These are phyloP conservation scores for Grosmannia huntii DNA, from an alignment of 2,329 filamentous ascomycete genomes.

Conservation along the genomic window DNA sequence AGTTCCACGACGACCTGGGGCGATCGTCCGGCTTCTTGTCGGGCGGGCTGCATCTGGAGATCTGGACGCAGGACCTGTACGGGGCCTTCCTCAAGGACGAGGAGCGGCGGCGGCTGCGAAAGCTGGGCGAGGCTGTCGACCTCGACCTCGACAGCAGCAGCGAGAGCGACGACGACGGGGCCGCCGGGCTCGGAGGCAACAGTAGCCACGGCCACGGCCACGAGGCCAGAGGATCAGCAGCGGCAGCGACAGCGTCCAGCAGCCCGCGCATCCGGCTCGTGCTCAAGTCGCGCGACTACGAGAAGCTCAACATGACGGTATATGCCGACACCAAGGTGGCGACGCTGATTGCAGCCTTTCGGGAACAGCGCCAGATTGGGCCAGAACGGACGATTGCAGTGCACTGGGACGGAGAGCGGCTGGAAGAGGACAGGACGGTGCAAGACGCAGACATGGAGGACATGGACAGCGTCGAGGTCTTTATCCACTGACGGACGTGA, in stretches of 20 bases:
- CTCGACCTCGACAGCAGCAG: conserved; percentile 16
- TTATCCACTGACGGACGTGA: conserved; percentile 35
- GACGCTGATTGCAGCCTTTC: conserved; percentile 50
- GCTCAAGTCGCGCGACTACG: conserved; percentile 38
- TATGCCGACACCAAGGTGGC: conserved; percentile 44
- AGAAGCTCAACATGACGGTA: conserved; percentile 38
- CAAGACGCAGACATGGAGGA: conserved; percentile 60
- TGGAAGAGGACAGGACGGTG: conserved; percentile 48
- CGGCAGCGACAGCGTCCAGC: not conserved
- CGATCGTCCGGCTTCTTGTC: conserved; percentile 26
- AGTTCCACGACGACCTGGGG: conserved; percentile 20
- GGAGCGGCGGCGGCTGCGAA: conserved; percentile 31
- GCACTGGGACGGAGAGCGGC: conserved; percentile 61
- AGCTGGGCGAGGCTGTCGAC: conserved; percentile 26
- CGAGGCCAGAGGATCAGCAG: not conserved
- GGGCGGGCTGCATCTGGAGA: conserved; percentile 58
- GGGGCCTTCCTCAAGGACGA: conserved; percentile 32
- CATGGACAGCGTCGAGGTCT: conserved; percentile 63
- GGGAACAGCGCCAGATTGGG: conserved; percentile 36
- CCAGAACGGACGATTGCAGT: conserved; percentile 44
- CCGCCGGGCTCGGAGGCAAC: conserved; percentile 5
- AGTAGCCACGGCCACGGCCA: conserved; percentile 10
- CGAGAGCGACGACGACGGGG: conserved; percentile 10
- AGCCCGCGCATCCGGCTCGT: conserved; percentile 30
- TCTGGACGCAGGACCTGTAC: conserved; percentile 57